Evolutionary conservation across 2,329 filamentous ascomycete genomes (phyloP).

Genomic region (Botrytis galanthina): DNA sequence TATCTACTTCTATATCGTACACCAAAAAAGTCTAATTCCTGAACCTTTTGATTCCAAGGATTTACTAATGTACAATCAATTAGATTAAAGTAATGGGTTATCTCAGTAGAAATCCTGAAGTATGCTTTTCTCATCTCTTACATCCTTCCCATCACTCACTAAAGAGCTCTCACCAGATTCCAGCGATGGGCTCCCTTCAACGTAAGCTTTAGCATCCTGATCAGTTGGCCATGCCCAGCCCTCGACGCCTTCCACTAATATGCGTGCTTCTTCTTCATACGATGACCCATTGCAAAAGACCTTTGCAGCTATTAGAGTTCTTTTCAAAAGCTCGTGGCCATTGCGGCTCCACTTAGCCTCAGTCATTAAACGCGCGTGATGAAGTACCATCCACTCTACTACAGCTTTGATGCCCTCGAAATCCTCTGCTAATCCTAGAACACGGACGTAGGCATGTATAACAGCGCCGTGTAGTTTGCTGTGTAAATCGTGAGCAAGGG

Average conservation of each 20-base stretch:
- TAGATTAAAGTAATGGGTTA: no score
- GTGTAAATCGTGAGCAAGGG: slow-evolving; percentile 45
- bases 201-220: slow-evolving; percentile 21
- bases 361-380: slow-evolving; percentile 42
- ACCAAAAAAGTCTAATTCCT: neutral
- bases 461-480: slow-evolving; percentile 48
- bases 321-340: slow-evolving; percentile 24
- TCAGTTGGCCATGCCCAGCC: slow-evolving; percentile 36
- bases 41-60: neutral
- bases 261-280: slow-evolving; percentile 24
- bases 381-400: slow-evolving; percentile 56
- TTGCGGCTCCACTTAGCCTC: slow-evolving; percentile 26
- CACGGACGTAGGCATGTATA: slow-evolving; percentile 60
- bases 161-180: neutral
- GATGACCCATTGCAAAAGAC: slow-evolving; percentile 25
- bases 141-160: neutral
- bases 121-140: neutral
- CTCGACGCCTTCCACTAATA: slow-evolving; percentile 30
- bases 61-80: neutral
- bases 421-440: slow-evolving; percentile 61
- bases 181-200: neutral
- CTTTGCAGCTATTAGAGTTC: slow-evolving; percentile 30
- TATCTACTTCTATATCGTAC: neutral
- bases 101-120: neutral
- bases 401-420: slow-evolving; percentile 55